Percentiles rank a stretch among this genome's conserved stretches.
Conservation (phyloP, 768 basidiomycete genomes). For the Tricholoma bakamatsutake region DNA sequence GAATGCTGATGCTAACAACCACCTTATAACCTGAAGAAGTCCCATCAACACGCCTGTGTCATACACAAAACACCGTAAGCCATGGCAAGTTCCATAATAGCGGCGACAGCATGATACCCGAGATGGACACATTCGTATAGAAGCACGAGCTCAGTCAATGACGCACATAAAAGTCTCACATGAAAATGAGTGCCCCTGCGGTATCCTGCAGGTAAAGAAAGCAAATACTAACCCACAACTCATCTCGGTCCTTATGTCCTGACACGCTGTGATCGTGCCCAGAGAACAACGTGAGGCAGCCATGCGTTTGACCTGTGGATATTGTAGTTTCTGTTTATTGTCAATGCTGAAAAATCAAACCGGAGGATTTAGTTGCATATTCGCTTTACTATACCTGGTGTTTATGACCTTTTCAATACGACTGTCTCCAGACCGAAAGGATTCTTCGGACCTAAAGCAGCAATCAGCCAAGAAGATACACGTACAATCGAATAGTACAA, state of each 20-base stretch:
- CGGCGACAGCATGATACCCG: background rate
- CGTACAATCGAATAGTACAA: background rate
- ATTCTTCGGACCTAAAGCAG: background rate
- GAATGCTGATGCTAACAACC: no score
- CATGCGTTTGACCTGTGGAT: background rate
- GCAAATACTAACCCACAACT: background rate
- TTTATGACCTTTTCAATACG: no score
- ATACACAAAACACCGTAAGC: background rate
- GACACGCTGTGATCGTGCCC: background rate
- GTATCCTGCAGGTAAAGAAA: background rate
- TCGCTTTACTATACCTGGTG: background rate
- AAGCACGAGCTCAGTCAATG: background rate
- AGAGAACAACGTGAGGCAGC: background rate
- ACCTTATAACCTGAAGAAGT: background rate
- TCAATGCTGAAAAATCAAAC: background rate
- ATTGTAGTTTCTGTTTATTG: background rate
- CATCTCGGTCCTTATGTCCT: background rate
- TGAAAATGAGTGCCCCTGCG: background rate
- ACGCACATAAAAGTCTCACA: background rate
- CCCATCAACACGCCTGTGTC: conserved; percentile 5
- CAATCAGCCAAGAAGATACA: background rate
- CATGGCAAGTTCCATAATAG: background rate
- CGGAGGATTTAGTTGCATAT: background rate
- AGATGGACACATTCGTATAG: background rate
- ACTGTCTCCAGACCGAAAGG: no score